Conservation (phyloP, 2,329 filamentous ascomycete species). For the Rhynchosporium secalis region DNA sequence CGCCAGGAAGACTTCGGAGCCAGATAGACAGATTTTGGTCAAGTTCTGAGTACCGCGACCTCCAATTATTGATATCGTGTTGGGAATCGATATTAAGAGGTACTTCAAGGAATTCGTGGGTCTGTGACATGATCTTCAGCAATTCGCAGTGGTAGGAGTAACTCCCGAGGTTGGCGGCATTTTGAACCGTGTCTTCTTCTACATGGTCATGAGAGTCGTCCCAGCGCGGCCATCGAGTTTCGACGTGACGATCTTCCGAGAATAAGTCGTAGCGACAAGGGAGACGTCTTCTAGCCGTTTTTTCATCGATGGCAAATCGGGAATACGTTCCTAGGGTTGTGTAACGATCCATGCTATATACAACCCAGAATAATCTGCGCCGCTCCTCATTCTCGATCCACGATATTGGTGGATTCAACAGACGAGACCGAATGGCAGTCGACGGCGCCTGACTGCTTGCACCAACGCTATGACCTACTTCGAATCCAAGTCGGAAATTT, state of each 20-base stretch:
- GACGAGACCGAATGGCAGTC: background rate
- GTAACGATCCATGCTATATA: conserved; percentile 14
- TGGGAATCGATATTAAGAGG: conserved; percentile 2
- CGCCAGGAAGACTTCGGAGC: conserved; percentile 11
- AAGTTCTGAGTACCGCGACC: background rate
- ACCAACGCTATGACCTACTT: background rate
- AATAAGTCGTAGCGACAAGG: conserved; percentile 15
- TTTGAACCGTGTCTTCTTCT: conserved; percentile 10
- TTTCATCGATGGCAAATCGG: conserved; percentile 14
- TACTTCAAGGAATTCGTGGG: conserved; percentile 9
- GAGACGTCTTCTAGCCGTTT: conserved; percentile 8
- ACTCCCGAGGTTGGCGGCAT: conserved; percentile 10
- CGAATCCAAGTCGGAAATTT: conserved; percentile 13
- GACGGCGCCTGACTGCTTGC: background rate
- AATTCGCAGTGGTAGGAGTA: conserved; percentile 16
- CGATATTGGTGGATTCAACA: background rate
- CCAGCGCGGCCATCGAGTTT: conserved; percentile 13
- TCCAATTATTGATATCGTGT: conserved; percentile 7
- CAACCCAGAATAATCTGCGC: conserved; percentile 12
- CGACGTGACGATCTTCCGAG: conserved; percentile 7
- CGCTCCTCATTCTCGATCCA: conserved; percentile 17
- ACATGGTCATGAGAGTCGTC: background rate
- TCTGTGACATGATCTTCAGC: conserved; percentile 14
- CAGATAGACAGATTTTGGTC: conserved; percentile 7
- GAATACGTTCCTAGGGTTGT: conserved; percentile 10